Evolutionary conservation across 345 rosid genomes (phyloP).

Genomic region (Angophora floribunda): DNA sequence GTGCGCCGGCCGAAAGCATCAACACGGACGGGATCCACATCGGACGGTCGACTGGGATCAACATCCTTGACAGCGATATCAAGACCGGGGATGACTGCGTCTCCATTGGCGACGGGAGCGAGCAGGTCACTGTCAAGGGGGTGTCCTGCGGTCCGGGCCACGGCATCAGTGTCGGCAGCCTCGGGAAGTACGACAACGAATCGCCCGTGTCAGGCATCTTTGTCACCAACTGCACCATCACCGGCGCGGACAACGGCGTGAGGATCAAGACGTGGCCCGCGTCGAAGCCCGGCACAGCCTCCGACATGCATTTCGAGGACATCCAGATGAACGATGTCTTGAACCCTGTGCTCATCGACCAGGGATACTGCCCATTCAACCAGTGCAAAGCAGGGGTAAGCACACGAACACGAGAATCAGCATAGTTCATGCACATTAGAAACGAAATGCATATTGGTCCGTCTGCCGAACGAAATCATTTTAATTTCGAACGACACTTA

Average conservation of each 20-base stretch:
- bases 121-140: slow-evolving; percentile 1
- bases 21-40: slow-evolving; percentile 71
- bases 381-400: background rate
- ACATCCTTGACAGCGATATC: slow-evolving; percentile 12
- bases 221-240: slow-evolving; percentile 16
- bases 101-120: slow-evolving; percentile 41
- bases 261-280: slow-evolving; percentile 60
- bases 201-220: slow-evolving; percentile 18
- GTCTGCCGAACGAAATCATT: background rate
- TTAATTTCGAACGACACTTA: background rate
- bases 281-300: slow-evolving; percentile 1
- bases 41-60: slow-evolving; percentile 21
- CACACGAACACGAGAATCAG: background rate
- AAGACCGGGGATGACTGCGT: slow-evolving; percentile 63
- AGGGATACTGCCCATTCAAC: slow-evolving; percentile 7
- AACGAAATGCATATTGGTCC: background rate
- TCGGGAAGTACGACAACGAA: slow-evolving; percentile 30
- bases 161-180: slow-evolving; percentile 52
- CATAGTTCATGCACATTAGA: background rate
- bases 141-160: slow-evolving; percentile 62
- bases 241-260: slow-evolving; percentile 17
- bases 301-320: slow-evolving; percentile 21
- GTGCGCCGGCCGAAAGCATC: slow-evolving; percentile 22
- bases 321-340: slow-evolving; percentile 14
- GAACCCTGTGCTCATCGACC: slow-evolving; percentile 30